Conservation (phyloP, 768 basidiomycete genomes). For the Collybia nuda region DNA sequence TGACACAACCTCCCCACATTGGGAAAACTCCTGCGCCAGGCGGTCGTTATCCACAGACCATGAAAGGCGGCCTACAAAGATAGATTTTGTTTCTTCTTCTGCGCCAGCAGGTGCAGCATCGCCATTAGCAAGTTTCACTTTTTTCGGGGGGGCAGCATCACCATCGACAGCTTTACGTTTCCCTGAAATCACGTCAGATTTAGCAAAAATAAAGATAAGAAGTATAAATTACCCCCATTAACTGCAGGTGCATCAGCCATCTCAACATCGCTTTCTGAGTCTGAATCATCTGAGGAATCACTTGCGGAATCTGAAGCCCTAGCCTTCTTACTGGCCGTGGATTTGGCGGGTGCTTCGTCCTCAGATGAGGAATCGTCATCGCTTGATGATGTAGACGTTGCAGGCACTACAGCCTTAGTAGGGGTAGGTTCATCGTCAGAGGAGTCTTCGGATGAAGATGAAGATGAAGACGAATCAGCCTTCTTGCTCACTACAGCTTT, state of each 20-base stretch:
- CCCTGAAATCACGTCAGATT: slow-evolving; percentile 27
- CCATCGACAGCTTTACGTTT: slow-evolving; percentile 84
- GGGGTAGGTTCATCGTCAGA: neutral
- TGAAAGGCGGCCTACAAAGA: slow-evolving; percentile 91
- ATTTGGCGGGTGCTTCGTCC: slow-evolving; percentile 23
- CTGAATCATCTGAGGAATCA: slow-evolving; percentile 21
- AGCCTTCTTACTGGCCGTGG: slow-evolving; percentile 25
- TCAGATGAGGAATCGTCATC: slow-evolving; percentile 20
- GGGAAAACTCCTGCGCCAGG: slow-evolving; percentile 86
- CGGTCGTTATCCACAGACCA: slow-evolving; percentile 98
- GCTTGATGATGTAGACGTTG: slow-evolving; percentile 9
- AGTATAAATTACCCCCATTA: slow-evolving; percentile 31
- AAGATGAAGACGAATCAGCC: neutral
- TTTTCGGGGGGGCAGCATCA: slow-evolving; percentile 66
- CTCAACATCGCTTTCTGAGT: slow-evolving; percentile 52
- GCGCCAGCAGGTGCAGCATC: slow-evolving; percentile 41
- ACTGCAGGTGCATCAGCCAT: slow-evolving; percentile 49
- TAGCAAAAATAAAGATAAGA: slow-evolving; percentile 9
- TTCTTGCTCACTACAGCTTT: slow-evolving; percentile 1
- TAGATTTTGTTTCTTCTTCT: slow-evolving; percentile 57
- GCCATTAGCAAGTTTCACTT: slow-evolving; percentile 72
- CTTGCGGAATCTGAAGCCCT: slow-evolving; percentile 12
- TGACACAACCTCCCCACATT: slow-evolving; percentile 86
- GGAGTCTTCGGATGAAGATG: neutral
- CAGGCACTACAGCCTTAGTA: neutral